Evolutionary conservation across 345 rosid species (phyloP), one percentile per base, ranked within the genome.

Genomic region (Eucalyptus cloeziana): DNA sequence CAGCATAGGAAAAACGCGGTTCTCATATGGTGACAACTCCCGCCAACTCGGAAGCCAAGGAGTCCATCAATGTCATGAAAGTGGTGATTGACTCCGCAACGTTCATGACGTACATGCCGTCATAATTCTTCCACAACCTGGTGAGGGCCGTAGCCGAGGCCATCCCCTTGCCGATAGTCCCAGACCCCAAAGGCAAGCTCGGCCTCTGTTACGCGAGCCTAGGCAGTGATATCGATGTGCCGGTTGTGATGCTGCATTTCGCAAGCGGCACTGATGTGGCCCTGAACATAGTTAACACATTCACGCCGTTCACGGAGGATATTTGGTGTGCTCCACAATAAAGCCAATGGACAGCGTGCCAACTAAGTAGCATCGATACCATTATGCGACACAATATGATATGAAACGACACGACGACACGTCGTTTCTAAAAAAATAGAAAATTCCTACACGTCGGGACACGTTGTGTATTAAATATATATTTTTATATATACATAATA

Each of bases 351-450:
- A 24, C 13, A 10, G 6, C 6, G 7, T 24, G 14, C 30, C n/a
- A 51, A 16, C 22, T 16, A 17, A 51, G 54, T 51, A 51, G 54
- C 54, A 51, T 51, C 22, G 8, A 51, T 51, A 51, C 22, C 8
- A 0, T 17, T 51, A 51, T 51, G 54, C 8, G 2, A 51, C 54
- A 6, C 3, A 1, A 17, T 17, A 51, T 51, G 54, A 51, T 6
- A 51, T 51, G 3, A 50, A 19, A 50, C 0, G 1, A 50, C 21
- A 51, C 2, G 1, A 1, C 8, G 1, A 17, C 22, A 51, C 1
- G 22, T 51, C 17, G 1, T 50, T 50, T 50, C 17, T 50, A 50
- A 13, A 50, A 50, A 5, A 50, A 50, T 50, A 50, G 0, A 50
- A 5, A 15, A 50, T 15, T 50, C 19, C 17, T 5, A 15, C 52